Conservation (phyloP, 345 rosid species). For the sweet orange (Citrus sinensis) region DVS_A1.0 CM039162.1:30650501-30651000, state of each 20-base stretch:
- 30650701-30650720: slow-evolving; percentile 57
- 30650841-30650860: slow-evolving; percentile 87
- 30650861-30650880: slow-evolving; percentile 80
- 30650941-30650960: slow-evolving; percentile 97
- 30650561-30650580: slow-evolving; percentile 36
- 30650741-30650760: slow-evolving; percentile 74
- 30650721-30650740: slow-evolving; percentile 49
- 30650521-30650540: slow-evolving; percentile 80
- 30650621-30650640: slow-evolving; percentile 80
- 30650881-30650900: slow-evolving; percentile 57
- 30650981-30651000: slow-evolving; percentile 46
- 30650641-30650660: slow-evolving; percentile 68
- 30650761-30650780: slow-evolving; percentile 80
- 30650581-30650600: slow-evolving; percentile 44
- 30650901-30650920: slow-evolving; percentile 42
- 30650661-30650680: slow-evolving; percentile 11
- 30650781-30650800: slow-evolving; percentile 51
- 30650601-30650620: slow-evolving; percentile 56
- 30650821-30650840: slow-evolving; percentile 60
- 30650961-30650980: slow-evolving; percentile 57
- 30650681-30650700: slow-evolving; percentile 41
- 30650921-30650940: slow-evolving; percentile 76
- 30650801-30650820: slow-evolving; percentile 69
- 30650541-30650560: slow-evolving; percentile 59
- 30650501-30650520: slow-evolving; percentile 58